A percentile compares a stretch with the other conserved stretches of the same genome.
These are phyloP conservation scores for Fusarium clavum DNA, from an alignment of 2,329 filamentous ascomycete species.

Conservation along the genomic window DNA sequence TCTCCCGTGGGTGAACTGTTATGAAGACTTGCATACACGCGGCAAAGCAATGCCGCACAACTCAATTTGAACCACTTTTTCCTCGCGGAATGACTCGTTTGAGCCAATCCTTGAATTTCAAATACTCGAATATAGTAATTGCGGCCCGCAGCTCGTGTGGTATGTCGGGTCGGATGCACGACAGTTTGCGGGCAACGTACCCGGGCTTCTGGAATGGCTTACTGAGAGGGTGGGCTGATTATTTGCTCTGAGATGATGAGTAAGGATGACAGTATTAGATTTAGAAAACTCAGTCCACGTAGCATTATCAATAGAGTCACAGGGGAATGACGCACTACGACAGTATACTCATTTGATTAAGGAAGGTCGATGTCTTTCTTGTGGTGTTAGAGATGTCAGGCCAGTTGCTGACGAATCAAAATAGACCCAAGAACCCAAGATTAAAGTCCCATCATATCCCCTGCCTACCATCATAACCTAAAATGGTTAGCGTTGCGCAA, in stretches of 20 bases:
- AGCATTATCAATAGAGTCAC: not conserved
- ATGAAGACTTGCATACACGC: not conserved
- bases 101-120: not conserved
- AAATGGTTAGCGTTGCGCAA: conserved; percentile 7
- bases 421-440: not conserved
- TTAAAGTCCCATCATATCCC: not conserved
- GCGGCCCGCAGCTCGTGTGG: not conserved
- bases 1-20: not conserved
- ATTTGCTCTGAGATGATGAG: not conserved
- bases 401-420: not conserved
- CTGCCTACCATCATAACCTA: not conserved
- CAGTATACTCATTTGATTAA: not conserved
- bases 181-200: conserved; percentile 1
- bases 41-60: conserved; percentile 1
- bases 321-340: not conserved
- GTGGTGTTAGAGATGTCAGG: not conserved
- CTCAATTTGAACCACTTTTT: conserved; percentile 4
- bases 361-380: not conserved
- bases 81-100: not conserved
- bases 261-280: not conserved
- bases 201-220: not conserved
- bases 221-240: not conserved
- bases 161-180: not conserved
- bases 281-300: not conserved
- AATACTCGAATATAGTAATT: conserved; percentile 3